A percentile compares a stretch with the other conserved stretches of the same genome.
phyloP scores from a whole-genome alignment of 1,284 basidiomycete genomes.

The Puccinia horiana region DNA sequence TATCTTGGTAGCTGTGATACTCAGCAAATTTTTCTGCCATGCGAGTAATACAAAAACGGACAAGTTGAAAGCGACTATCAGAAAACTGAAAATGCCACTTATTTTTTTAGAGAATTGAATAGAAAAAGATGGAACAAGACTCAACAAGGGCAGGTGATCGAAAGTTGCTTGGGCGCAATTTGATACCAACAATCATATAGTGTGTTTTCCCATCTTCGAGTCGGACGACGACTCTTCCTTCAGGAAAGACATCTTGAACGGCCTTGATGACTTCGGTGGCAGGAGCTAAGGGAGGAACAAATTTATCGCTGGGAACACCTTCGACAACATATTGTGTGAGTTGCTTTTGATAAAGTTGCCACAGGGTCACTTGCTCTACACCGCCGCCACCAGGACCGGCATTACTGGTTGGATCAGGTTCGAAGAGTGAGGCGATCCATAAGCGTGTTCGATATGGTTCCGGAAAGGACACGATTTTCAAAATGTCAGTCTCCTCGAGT shows the following conservation, averaged over 20 bases:
- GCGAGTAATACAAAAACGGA: not conserved
- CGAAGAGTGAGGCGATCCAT: slow-evolving; percentile 50
- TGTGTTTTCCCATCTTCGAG: slow-evolving; percentile 47
- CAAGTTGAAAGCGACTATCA: not conserved
- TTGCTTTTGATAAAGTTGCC: slow-evolving; percentile 49
- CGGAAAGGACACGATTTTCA: slow-evolving; percentile 48
- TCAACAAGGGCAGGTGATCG: slow-evolving; percentile 47
- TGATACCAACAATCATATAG: slow-evolving; percentile 49
- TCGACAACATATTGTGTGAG: slow-evolving; percentile 44
- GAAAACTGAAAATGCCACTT: not conserved
- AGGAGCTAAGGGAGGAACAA: slow-evolving; percentile 43
- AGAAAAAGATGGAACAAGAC: slow-evolving; percentile 3
- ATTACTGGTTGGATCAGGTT: slow-evolving; percentile 47
- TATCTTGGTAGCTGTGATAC: slow-evolving; percentile 36
- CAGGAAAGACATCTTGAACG: slow-evolving; percentile 49
- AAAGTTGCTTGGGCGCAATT: slow-evolving; percentile 28
- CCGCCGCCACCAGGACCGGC: slow-evolving; percentile 48
- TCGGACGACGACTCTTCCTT: slow-evolving; percentile 47
- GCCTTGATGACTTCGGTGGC: slow-evolving; percentile 50
- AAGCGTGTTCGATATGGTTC: slow-evolving; percentile 50
- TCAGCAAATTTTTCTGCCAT: slow-evolving; percentile 43
- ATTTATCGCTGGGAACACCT: slow-evolving; percentile 27
- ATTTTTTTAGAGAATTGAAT: not conserved
- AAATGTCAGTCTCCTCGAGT: slow-evolving; percentile 42
- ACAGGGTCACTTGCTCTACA: slow-evolving; percentile 49